Base-by-base conservation (phyloP, 2,329 filamentous ascomycete genomes). In the Ilyonectria destructans region DNA sequence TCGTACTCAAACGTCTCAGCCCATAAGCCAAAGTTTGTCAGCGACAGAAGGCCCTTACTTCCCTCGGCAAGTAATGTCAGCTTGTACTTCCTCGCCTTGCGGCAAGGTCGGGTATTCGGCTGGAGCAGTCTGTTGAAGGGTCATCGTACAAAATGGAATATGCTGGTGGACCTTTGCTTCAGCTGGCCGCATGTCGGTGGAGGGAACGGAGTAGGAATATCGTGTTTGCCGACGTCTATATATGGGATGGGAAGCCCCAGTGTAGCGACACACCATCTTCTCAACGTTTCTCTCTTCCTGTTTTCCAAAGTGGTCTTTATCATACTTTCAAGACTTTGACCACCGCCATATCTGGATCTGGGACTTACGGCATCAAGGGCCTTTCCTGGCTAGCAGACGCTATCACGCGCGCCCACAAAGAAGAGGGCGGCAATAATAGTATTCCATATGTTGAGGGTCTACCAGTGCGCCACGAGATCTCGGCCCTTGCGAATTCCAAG, bases 381-480 rank as follows among this genome's bases (percentile, higher is more conserved):
- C 40, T 64, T n/a, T 54, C 61, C 10, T 43, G 35, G 3, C 61
- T 54, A 10, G 26, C 15, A 2, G 23, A 57, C 19, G 52, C 26
- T n/a, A 10, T 29, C 13, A 9, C 21, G 21, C 21, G 21, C 4
- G 4, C 21, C 21, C 21, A 23, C 21, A 23, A 23, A 23, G 2
- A 2, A 23, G 21, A 23, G 2, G 21, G 8, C 40, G 43, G 51
- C 45, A 64, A 40, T 17, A 52, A 64, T 7, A 33, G 7, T 2
- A 64, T 64, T 35, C 61, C 61, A n/a, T 64, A 64, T 35, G 61
- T 45, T 13, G 17, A 40, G 17, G 37, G 29, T 26, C 26, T 58
- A 2, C 62, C 62, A 19, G 4, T 59, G 7, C 62, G 62, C 26
- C 12, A 40, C 29, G 56, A 65, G 6, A 60, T 65, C 54, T 45